These are phyloP conservation scores for Cyclostephanos invisitatus DNA, from an alignment of 108 stramenopile species.

Conservation along the genomic window DNA sequence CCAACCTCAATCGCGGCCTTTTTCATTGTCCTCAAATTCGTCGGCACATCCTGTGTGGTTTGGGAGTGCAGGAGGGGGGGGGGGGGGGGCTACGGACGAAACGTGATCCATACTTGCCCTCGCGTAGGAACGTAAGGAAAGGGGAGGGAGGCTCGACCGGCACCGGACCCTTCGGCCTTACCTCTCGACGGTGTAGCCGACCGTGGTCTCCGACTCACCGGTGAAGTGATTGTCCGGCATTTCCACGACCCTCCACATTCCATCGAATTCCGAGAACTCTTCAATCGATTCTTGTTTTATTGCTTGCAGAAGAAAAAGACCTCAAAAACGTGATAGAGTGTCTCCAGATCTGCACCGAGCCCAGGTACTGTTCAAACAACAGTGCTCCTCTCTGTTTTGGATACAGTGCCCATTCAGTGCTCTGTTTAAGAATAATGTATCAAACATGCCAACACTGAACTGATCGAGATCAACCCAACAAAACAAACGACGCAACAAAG, in stretches of 20 bases:
- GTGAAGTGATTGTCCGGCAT: slow-evolving; percentile 32
- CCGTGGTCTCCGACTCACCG: slow-evolving; percentile 46
- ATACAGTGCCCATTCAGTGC: too few species aligned
- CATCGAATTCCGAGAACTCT: slow-evolving; percentile 69
- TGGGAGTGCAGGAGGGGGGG: too few species aligned
- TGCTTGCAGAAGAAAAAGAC: too few species aligned
- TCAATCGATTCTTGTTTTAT: too few species aligned
- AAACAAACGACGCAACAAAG: slow-evolving; percentile 1
- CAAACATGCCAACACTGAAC: too few species aligned
- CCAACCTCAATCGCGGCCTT: slow-evolving; percentile 62
- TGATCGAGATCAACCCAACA: neutral
- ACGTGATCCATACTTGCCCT: neutral
- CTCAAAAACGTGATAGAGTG: too few species aligned
- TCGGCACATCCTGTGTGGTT: slow-evolving; percentile 56
- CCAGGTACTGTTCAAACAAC: too few species aligned
- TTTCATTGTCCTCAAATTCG: slow-evolving; percentile 70
- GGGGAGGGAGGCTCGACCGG: slow-evolving; percentile 59
- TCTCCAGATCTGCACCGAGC: too few species aligned
- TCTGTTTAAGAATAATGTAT: too few species aligned
- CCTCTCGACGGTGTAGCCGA: slow-evolving; percentile 70
- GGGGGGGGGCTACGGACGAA: too few species aligned
- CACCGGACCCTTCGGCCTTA: slow-evolving; percentile 71
- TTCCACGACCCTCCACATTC: slow-evolving; percentile 47
- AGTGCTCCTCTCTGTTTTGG: too few species aligned
- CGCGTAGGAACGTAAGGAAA: too few species aligned